Evolutionary conservation across 305 asterid species (phyloP).

Genomic region (Fraxinus dipetala): DNA sequence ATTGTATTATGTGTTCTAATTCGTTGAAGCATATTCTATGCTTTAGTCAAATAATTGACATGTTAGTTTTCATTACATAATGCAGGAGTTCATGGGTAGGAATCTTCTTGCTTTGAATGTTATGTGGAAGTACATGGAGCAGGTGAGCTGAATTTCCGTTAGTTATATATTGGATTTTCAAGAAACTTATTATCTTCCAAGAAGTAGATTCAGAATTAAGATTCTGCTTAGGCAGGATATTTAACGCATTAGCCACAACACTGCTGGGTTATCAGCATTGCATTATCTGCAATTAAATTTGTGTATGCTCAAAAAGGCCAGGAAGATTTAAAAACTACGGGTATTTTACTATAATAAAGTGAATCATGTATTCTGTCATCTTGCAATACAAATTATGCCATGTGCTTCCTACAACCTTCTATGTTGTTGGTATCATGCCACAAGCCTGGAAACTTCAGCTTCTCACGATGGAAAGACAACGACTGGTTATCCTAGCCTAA

Average conservation of each 20-base stretch:
- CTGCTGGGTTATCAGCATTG: not conserved
- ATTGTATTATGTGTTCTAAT: not conserved
- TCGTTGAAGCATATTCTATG: not conserved
- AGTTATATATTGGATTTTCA: conserved; percentile 9
- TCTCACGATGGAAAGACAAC: not conserved
- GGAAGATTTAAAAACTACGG: not conserved
- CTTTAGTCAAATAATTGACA: conserved; percentile 6
- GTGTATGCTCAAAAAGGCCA: not conserved
- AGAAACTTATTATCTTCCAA: too few species aligned
- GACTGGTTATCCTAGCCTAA: not conserved
- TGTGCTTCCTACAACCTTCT: not conserved
- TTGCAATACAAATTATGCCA: not conserved
- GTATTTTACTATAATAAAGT: not conserved
- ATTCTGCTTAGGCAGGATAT: too few species aligned
- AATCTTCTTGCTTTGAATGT: conserved; percentile 93
- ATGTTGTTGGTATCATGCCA: not conserved
- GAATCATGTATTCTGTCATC: not conserved
- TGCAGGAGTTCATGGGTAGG: conserved; percentile 97
- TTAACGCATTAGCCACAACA: too few species aligned
- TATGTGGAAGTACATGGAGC: conserved; percentile 98
- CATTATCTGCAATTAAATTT: not conserved
- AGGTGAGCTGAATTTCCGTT: conserved; percentile 44
- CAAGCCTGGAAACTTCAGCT: not conserved
- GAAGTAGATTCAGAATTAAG: too few species aligned
- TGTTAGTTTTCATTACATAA: conserved; percentile 1